Evolutionary conservation across 768 basidiomycete species (phyloP).

Genomic region (Podaxis rugospora): DNA sequence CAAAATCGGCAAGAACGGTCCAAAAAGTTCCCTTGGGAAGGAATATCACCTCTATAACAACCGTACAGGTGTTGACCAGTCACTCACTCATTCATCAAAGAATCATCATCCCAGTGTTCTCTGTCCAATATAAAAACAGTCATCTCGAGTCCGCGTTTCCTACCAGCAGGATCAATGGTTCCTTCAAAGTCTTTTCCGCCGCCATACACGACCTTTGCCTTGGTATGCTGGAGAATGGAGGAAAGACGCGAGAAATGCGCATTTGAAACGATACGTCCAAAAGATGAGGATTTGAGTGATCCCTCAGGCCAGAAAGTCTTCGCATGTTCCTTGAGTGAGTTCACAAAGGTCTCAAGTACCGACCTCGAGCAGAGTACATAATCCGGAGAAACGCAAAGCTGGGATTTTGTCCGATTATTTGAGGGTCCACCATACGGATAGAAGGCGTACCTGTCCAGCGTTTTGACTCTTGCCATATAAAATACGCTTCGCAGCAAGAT

Average conservation of each 20-base stretch:
- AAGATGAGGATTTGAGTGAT: constrained; percentile 38
- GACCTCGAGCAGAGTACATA: constrained; percentile 35
- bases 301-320: constrained; percentile 50
- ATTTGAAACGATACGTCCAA: constrained; percentile 49
- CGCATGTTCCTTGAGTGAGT: constrained; percentile 38
- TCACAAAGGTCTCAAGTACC: constrained; percentile 43
- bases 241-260: constrained; percentile 51
- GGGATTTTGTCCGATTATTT: constrained; percentile 18
- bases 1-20: constrained; percentile 63
- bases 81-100: constrained; percentile 55
- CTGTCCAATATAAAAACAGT: constrained; percentile 54
- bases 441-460: constrained; percentile 49
- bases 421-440: background rate
- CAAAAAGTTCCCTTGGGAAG: constrained; percentile 61
- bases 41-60: background rate
- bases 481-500: constrained; percentile 56
- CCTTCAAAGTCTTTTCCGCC: constrained; percentile 27
- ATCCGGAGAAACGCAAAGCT: constrained; percentile 62
- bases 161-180: constrained; percentile 19
- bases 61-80: background rate
- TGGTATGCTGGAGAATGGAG: constrained; percentile 46
- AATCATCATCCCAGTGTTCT: constrained; percentile 49
- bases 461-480: constrained; percentile 66
- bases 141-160: constrained; percentile 47
- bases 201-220: constrained; percentile 54